Conservation (phyloP, 192 early-diverging fungal species). For the Dimargaris cristalligena region DNA sequence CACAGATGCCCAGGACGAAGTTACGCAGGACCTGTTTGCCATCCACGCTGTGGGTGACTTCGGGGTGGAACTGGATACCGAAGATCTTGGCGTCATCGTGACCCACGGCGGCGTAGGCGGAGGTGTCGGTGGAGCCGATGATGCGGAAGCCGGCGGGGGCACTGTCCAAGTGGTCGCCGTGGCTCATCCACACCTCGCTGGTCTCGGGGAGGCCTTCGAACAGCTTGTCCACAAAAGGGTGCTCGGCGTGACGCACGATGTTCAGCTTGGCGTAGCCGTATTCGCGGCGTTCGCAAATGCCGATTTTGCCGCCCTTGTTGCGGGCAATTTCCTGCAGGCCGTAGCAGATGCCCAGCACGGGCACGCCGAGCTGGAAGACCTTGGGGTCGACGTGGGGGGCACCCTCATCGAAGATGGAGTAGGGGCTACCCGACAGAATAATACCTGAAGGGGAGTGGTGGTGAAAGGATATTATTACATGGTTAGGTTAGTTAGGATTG, state of each 20-base stretch:
- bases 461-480: not conserved
- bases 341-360: conserved; percentile 96
- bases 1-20: conserved; percentile 86
- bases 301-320: conserved; percentile 69
- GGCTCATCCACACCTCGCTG: conserved; percentile 88
- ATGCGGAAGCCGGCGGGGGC: conserved; percentile 66
- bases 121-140: conserved; percentile 72
- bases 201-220: conserved; percentile 48
- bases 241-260: conserved; percentile 41
- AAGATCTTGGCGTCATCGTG: conserved; percentile 67
- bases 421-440: conserved; percentile 91
- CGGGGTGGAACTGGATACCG: conserved; percentile 99
- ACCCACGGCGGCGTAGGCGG: conserved; percentile 79
- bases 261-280: conserved; percentile 80
- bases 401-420: conserved; percentile 89
- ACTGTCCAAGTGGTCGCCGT: conserved; percentile 84
- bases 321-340: conserved; percentile 94
- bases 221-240: conserved; percentile 41
- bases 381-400: conserved; percentile 87
- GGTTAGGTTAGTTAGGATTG: not conserved
- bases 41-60: conserved; percentile 90
- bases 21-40: conserved; percentile 74
- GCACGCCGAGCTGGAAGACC: conserved; percentile 74
- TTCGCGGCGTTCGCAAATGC: conserved; percentile 76
- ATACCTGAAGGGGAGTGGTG: conserved; percentile 33